phyloP scores from a whole-genome alignment of 1,139 yeast genomes.

The Protomyces lactucae-debilis region DNA sequence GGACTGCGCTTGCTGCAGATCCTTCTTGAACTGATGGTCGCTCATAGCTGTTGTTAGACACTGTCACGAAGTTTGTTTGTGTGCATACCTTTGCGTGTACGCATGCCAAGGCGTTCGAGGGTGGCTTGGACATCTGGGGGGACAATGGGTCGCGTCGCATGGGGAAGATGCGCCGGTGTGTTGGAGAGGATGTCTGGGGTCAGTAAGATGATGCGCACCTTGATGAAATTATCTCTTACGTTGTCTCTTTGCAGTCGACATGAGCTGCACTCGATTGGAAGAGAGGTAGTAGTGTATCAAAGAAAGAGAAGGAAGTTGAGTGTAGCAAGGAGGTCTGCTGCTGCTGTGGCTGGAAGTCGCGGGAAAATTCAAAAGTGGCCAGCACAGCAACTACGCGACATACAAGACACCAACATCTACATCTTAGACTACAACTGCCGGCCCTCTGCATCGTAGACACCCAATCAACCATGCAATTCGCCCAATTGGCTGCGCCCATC shows the following conservation, averaged over 20 bases:
- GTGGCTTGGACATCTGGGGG: conserved; percentile 14
- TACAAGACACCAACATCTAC: not conserved
- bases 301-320: too few relatives aligned
- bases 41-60: not conserved
- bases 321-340: too few relatives aligned
- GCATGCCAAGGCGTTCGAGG: conserved; percentile 15
- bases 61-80: not conserved
- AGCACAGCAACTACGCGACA: not conserved
- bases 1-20: not conserved
- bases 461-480: not conserved
- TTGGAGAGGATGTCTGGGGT: not conserved
- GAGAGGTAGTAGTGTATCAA: too few relatives aligned
- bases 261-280: too few relatives aligned
- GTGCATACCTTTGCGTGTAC: conserved; percentile 14
- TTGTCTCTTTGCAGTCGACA: not conserved
- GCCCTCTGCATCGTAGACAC: too few relatives aligned
- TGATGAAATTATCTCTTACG: not conserved
- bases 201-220: too few relatives aligned
- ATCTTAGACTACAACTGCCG: not conserved
- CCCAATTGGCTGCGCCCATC: not conserved
- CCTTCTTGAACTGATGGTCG: not conserved
- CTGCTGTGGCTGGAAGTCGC: too few relatives aligned
- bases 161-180: not conserved
- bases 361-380: too few relatives aligned
- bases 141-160: conserved; percentile 14